Evolutionary conservation across 176 grass and related monocot genomes (phyloP), one percentile per base, ranked within the genome.

Genomic region (Chloris gayana): DNA sequence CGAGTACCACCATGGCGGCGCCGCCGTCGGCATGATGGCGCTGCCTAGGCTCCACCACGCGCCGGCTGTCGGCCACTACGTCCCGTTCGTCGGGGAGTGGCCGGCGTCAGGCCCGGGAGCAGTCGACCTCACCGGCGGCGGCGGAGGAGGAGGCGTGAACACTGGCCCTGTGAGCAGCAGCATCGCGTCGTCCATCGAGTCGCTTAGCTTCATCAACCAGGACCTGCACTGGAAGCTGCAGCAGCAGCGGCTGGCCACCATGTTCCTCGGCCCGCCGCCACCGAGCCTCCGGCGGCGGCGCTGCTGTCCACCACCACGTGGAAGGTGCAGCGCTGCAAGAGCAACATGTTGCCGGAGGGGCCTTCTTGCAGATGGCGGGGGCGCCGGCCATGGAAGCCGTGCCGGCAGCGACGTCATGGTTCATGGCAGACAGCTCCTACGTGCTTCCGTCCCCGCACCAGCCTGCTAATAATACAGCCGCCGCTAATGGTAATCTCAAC

Each of bases 151-250:
- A 42, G 58, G 49, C 21, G 22, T 9, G 3, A 26, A 61, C 1
- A 14, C 58, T 5, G 58, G 11, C 0, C 25, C 58, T 14, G 58
- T 61, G 58, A 61, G 25, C 77, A 88, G 89, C 75, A 86, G 69
- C 86, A 89, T 93, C 64, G 92, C 89, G 29, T 89, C 96, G 21
- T 95, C 96, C 29, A 99, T 99, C 73, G 96, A 99, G 75, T 93
- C 96, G 46, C 81, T 99, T 25, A 99, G 92, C 76, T 99, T 94
- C 86, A 99, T 99, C 80, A 99, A 95, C 86, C 96, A 95, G 75
- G 92, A 99, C 64, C 90, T 99, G 7, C 96, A 95, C 85, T 93
- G 93, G 88, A 95, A 93, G 82, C 92, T 99, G 11, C 96, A 99
- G 85, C 92, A 95, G 73, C 96, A 93, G 72, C 76, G 96, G 60